Evolutionary conservation across 179 eudicot species (phyloP), one percentile per base, ranked within the genome.

Genomic region (Gypsophila paniculata): DNA sequence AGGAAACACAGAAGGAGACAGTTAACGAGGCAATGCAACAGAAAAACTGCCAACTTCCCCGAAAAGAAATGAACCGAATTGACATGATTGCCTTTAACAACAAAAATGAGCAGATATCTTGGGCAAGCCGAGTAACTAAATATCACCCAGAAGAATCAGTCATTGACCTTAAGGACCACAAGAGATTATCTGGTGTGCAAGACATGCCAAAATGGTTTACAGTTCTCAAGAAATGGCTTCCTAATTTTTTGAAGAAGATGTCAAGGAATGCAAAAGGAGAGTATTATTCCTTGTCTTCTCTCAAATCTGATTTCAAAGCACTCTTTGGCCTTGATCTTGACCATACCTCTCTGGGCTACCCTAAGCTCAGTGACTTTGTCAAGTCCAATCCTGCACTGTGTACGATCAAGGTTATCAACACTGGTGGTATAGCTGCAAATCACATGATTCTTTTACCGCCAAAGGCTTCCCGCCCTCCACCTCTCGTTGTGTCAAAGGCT

Each of bases 361-460:
- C 80, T 23, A 82, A 82, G 77, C 75, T 82, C 61, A 82, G 85
- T 53, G 85, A 82, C 25, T 82, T 82, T 46, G 17, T 82, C 12
- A 78, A 69, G 80, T 65, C 80, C 42, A 22, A 64, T 13, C 82
- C 82, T 26, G 76, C 34, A 21, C 42, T 82, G 42, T 82, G 85
- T 44, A 39, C 65, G 9, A 32, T 73, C 4, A 78, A 75, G 73
- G 15, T 65, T 36, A 71, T 82, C 68, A 81, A 75, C 52, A 72
- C 78, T 19, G 85, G 85, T 19, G 82, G 84, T 12, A 26, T 61
- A 44, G 72, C 58, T 38, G 25, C 82, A 22, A 82, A 78, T 75
- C 85, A 82, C 71, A 75, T 82, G 80, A 74, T 82, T 44, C 80
- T 82, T 21, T n/a, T 78, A 72, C 85, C 85, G 32, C 85, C 85